These are phyloP conservation scores for Hirsutella thompsonii DNA, from an alignment of 2,329 filamentous ascomycete genomes.

Conservation along the genomic window DNA sequence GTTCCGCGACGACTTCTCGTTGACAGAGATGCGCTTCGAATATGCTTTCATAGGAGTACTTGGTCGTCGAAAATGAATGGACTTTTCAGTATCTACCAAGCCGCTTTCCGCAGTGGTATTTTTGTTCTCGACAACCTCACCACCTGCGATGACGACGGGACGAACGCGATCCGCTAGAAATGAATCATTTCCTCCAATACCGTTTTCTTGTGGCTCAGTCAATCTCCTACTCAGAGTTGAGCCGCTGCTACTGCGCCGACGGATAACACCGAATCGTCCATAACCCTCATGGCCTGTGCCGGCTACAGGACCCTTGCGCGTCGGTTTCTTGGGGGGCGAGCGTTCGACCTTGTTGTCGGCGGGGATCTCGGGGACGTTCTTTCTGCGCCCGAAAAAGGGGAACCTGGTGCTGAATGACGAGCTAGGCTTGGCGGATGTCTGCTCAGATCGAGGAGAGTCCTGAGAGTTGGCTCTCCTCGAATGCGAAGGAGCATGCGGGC, in stretches of 20 bases:
- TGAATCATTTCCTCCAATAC: constrained; percentile 34
- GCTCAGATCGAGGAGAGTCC: constrained; percentile 13
- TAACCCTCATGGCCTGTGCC: constrained; percentile 93
- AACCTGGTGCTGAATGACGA: constrained; percentile 53
- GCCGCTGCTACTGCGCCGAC: constrained; percentile 51
- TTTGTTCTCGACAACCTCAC: constrained; percentile 46
- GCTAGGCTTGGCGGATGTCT: constrained; percentile 37
- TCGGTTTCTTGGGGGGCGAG: constrained; percentile 8
- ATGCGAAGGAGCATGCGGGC: constrained; percentile 5
- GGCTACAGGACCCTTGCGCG: constrained; percentile 68
- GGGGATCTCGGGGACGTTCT: constrained; percentile 39
- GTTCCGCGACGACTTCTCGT: constrained; percentile 25
- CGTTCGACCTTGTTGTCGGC: constrained; percentile 37
- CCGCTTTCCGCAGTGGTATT: constrained; percentile 37
- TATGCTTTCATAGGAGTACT: constrained; percentile 27
- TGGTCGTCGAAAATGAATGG: constrained; percentile 24
- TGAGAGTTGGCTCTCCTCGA: constrained; percentile 9
- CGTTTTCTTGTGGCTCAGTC: constrained; percentile 33
- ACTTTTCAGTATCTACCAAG: constrained; percentile 38
- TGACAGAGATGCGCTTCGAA: constrained; percentile 27
- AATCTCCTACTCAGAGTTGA: constrained; percentile 33
- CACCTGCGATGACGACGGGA: constrained; percentile 53
- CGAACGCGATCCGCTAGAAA: constrained; percentile 51
- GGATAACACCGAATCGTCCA: constrained; percentile 47
- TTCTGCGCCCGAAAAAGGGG: constrained; percentile 65